Conservation (phyloP, 2,329 filamentous ascomycete genomes). For the Myotisia sp. region DNA sequence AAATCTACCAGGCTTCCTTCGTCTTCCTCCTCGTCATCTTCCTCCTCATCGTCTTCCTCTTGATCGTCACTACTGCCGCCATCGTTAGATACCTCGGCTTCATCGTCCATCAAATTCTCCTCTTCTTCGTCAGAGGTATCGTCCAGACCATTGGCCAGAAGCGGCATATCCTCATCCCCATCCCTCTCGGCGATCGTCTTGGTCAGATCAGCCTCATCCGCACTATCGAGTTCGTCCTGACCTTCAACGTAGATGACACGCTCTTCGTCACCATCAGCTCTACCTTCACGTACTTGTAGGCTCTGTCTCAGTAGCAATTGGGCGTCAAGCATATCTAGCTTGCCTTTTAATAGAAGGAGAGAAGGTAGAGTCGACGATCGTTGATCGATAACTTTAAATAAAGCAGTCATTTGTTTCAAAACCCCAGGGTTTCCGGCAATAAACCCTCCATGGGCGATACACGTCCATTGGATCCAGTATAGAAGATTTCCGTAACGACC, state of each 20-base stretch:
- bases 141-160: constrained; percentile 39
- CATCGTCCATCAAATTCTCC: constrained; percentile 31
- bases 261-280: constrained; percentile 52
- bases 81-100: constrained; percentile 30
- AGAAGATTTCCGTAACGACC: constrained; percentile 82
- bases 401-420: constrained; percentile 57
- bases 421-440: constrained; percentile 76
- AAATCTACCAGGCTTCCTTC: constrained; percentile 36
- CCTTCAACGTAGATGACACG: constrained; percentile 79
- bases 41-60: constrained; percentile 39
- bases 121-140: constrained; percentile 33
- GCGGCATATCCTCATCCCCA: constrained; percentile 45
- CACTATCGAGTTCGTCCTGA: constrained; percentile 45
- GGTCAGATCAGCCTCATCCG: constrained; percentile 25
- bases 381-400: constrained; percentile 79
- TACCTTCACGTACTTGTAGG: constrained; percentile 45
- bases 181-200: constrained; percentile 32
- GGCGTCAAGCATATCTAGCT: constrained; percentile 82
- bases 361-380: constrained; percentile 68
- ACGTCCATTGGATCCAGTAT: constrained; percentile 90
- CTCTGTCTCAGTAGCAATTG: constrained; percentile 69
- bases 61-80: constrained; percentile 34
- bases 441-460: constrained; percentile 82
- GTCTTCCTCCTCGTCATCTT: constrained; percentile 49
- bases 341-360: constrained; percentile 78